phyloP scores from a whole-genome alignment of 139 green algal genomes.

The Picochlorum sp. region DNA sequence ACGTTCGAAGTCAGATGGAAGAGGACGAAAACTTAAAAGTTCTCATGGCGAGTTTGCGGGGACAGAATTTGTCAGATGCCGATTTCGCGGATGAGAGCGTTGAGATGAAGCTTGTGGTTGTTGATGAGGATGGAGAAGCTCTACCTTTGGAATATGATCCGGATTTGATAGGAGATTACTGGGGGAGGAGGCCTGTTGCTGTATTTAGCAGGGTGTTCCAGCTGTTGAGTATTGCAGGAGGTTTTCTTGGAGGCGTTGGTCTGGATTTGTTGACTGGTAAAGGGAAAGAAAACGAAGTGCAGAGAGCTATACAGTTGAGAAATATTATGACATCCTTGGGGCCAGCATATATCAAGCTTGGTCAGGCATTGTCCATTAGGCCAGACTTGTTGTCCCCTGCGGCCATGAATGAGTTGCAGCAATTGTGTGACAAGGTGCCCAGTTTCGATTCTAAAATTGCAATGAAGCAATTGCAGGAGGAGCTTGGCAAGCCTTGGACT shows the following conservation, averaged over 20 bases:
- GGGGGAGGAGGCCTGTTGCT: slow-evolving; percentile 65
- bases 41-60: slow-evolving; percentile 77
- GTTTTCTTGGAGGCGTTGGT: slow-evolving; percentile 65
- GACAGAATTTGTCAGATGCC: slow-evolving; percentile 70
- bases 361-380: slow-evolving; percentile 90
- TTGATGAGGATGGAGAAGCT: slow-evolving; percentile 36
- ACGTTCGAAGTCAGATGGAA: slow-evolving; percentile 55
- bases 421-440: slow-evolving; percentile 98
- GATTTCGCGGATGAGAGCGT: slow-evolving; percentile 79
- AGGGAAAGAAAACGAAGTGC: slow-evolving; percentile 61
- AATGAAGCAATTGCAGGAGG: slow-evolving; percentile 61
- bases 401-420: slow-evolving; percentile 98
- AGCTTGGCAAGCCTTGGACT: slow-evolving; percentile 77
- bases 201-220: slow-evolving; percentile 79
- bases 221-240: slow-evolving; percentile 66
- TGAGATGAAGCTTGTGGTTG: slow-evolving; percentile 9
- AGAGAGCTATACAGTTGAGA: slow-evolving; percentile 80
- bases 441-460: slow-evolving; percentile 69
- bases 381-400: slow-evolving; percentile 91
- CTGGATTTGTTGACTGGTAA: slow-evolving; percentile 50
- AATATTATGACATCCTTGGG: slow-evolving; percentile 86
- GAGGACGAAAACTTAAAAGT: slow-evolving; percentile 63
- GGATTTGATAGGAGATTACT: slow-evolving; percentile 77
- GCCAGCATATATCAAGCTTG: slow-evolving; percentile 98
- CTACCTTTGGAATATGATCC: slow-evolving; percentile 86